Conservation (phyloP, 768 basidiomycete genomes). For the button mushroom (Agaricus bisporus) region DNA sequence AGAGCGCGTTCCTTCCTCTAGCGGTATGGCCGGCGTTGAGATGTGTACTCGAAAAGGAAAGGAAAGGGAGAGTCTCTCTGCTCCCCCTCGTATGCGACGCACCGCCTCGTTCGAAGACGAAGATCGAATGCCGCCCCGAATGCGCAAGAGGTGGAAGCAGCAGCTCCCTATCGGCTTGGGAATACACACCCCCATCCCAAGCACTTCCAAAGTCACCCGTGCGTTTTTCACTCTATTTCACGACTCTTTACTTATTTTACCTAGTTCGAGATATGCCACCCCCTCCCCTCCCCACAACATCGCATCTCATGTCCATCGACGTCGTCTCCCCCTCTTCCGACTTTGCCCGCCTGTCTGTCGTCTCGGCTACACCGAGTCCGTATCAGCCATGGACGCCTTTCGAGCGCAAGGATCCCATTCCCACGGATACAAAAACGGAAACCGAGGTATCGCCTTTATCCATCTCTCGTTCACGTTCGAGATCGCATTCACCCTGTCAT, state of each 20-base stretch:
- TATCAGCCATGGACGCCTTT: conserved; percentile 9
- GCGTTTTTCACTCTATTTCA: neutral
- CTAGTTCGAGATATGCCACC: conserved; percentile 4
- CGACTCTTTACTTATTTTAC: neutral
- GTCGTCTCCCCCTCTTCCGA: conserved; percentile 36
- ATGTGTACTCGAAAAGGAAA: conserved; percentile 27
- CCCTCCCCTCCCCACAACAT: conserved; percentile 3
- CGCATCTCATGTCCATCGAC: conserved; percentile 1
- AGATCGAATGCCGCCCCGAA: conserved; percentile 53
- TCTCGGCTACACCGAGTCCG: neutral
- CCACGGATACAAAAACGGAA: neutral
- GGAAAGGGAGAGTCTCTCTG: conserved; percentile 17
- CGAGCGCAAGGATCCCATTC: neutral
- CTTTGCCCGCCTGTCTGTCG: conserved; percentile 36
- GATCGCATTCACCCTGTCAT: neutral
- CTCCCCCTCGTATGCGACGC: neutral
- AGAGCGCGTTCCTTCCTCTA: conserved; percentile 48
- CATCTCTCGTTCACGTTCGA: neutral
- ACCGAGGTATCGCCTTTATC: neutral
- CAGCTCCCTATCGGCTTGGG: no score
- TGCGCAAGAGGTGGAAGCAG: conserved; percentile 51
- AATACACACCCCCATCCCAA: neutral
- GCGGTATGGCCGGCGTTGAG: conserved; percentile 56
- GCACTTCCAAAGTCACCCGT: neutral
- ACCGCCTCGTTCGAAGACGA: conserved; percentile 14